phyloP scores from a whole-genome alignment of 2,329 filamentous ascomycete genomes.

The Fulvia fulva region DNA sequence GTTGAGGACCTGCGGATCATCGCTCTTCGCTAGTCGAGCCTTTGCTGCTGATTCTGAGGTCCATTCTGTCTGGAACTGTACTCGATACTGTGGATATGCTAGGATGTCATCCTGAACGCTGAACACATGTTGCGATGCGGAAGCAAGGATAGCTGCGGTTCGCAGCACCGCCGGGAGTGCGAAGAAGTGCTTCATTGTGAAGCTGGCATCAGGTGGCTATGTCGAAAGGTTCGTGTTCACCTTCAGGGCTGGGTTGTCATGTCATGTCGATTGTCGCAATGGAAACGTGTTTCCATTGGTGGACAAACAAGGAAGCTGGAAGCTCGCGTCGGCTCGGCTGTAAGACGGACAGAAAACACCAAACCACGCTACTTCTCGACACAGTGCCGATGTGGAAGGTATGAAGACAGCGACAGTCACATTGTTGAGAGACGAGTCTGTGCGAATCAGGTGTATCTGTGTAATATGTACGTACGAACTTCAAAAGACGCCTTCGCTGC shows the following conservation, averaged over 20 bases:
- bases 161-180: conserved; percentile 46
- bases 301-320: background rate
- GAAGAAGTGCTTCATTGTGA: conserved; percentile 46
- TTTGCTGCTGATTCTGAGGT: conserved; percentile 68
- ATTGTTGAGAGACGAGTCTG: background rate
- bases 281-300: too few species aligned
- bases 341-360: background rate
- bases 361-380: background rate
- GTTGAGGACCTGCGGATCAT: conserved; percentile 5
- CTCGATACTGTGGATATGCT: conserved; percentile 81
- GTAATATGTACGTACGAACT: conserved; percentile 19
- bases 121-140: conserved; percentile 58
- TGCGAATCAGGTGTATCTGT: conserved; percentile 4
- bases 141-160: conserved; percentile 42
- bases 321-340: background rate
- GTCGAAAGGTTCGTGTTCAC: background rate
- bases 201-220: background rate
- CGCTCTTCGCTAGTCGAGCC: conserved; percentile 47
- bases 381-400: too few species aligned
- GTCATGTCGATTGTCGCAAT: background rate
- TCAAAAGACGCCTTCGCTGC: conserved; percentile 17
- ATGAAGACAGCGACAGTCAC: too few species aligned
- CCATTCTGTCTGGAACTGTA: conserved; percentile 63
- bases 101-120: conserved; percentile 85
- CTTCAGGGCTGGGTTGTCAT: background rate